A percentile compares a stretch with the other conserved stretches of the same genome.
Conservation (phyloP, 2,329 filamentous ascomycete genomes). For the Aureobasidium sp. region DNA sequence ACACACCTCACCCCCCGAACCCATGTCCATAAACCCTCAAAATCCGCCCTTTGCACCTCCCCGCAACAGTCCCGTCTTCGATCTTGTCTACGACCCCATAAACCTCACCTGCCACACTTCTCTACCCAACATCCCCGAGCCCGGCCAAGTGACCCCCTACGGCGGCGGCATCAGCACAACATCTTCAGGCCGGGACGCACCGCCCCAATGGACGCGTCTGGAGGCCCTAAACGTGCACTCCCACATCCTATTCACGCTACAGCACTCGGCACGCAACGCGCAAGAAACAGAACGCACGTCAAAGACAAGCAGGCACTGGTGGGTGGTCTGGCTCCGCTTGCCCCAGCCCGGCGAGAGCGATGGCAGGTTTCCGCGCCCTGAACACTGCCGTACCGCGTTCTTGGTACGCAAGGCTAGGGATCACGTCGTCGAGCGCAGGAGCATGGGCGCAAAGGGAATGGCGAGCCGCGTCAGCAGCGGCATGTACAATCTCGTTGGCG, state of each 20-base stretch:
- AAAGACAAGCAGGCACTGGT: slow-evolving; percentile 58
- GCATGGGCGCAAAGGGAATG: slow-evolving; percentile 23
- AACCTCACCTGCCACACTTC: slow-evolving; percentile 51
- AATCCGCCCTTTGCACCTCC: slow-evolving; percentile 21
- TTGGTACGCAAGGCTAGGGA: slow-evolving; percentile 33
- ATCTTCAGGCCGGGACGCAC: slow-evolving; percentile 14
- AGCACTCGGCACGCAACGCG: slow-evolving; percentile 38
- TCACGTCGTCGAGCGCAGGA: slow-evolving; percentile 16
- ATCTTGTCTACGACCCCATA: slow-evolving; percentile 52
- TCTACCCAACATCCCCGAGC: slow-evolving; percentile 55
- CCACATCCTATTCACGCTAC: slow-evolving; percentile 48
- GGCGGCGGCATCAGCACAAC: slow-evolving; percentile 21
- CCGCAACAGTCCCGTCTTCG: slow-evolving; percentile 43
- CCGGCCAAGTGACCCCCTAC: slow-evolving; percentile 35
- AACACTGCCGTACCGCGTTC: slow-evolving; percentile 33
- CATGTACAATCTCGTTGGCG: slow-evolving; percentile 16
- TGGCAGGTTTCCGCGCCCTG: not conserved
- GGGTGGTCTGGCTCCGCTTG: slow-evolving; percentile 56
- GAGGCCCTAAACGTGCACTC: slow-evolving; percentile 55
- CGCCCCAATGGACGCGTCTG: slow-evolving; percentile 41
- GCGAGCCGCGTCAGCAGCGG: slow-evolving; percentile 15
- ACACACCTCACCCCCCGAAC: slow-evolving; percentile 25
- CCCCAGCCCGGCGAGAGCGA: slow-evolving; percentile 18
- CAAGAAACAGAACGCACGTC: slow-evolving; percentile 51
- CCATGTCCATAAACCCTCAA: slow-evolving; percentile 21